phyloP scores from a whole-genome alignment of 140 eudicot species.

The Stevia rebaudiana region DNA sequence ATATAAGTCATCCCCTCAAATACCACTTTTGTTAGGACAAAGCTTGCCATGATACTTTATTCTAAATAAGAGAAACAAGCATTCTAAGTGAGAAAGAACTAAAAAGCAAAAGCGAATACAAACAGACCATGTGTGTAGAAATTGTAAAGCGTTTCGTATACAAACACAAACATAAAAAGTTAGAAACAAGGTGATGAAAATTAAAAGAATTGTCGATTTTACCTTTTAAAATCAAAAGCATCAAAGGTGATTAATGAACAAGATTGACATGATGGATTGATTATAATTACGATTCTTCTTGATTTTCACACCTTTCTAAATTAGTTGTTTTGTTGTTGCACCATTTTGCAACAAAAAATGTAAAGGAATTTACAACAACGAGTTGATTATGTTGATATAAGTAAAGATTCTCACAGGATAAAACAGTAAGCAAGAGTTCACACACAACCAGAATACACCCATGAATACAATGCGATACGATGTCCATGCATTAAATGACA shows the following conservation, averaged over 20 bases:
- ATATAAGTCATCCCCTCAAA: not conserved
- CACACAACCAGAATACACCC: too few species aligned
- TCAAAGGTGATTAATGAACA: not conserved
- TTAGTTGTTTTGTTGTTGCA: not conserved
- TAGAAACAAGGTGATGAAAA: conserved; percentile 3
- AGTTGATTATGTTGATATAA: not conserved
- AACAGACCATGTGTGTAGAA: not conserved
- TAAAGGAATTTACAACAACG: not conserved
- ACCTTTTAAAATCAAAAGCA: not conserved
- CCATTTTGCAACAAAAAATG: not conserved
- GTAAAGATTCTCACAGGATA: not conserved
- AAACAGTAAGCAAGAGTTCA: conserved; percentile 6
- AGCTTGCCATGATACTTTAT: not conserved
- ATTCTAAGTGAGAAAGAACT: not conserved
- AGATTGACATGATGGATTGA: not conserved
- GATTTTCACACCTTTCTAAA: not conserved
- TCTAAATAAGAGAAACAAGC: conserved; percentile 7
- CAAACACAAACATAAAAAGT: conserved; percentile 1
- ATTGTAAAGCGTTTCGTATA: not conserved
- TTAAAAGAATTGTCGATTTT: not conserved
- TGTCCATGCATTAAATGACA: conserved; percentile 4
- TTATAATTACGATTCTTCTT: not conserved
- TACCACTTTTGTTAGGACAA: conserved; percentile 6
- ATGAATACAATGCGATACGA: not conserved
- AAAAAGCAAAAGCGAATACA: not conserved